Base-by-base conservation (phyloP, 2,329 filamentous ascomycete genomes). In the Graphiopsis chlorocephala region DNA sequence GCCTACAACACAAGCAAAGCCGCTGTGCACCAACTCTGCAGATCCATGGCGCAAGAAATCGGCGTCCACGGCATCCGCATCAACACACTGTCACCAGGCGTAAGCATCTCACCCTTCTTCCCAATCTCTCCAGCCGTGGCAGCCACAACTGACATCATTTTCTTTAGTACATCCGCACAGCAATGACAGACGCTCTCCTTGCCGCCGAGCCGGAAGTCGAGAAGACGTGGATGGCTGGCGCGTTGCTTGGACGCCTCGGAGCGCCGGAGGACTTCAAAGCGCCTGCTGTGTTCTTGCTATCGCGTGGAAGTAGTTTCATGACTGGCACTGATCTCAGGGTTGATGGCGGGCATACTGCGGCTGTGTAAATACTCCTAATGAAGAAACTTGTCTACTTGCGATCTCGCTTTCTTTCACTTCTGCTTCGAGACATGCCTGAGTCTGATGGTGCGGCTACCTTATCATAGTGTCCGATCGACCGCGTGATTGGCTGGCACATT, bases 281-380 rank as follows among this genome's bases (percentile, higher is more conserved):
- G 4, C 87, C 88, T 1, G 88, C 87, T 4, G 84, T 88, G 10
- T 90, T 89, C 72, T 79, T 89, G 68, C 78, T 89, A 14, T 87
- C 85, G 70, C 86, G 89, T 70, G 87, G 87, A 3, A 88, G 86
- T 73, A 85, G 84, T 66, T 90, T 88, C 72, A 89, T 90, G 86
- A 90, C 88, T 0, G 88, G 86, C 0, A 83, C 85, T 29, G 88
- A 90, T 69, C 73, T 92, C 72, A 79, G 89, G 33, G 88, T 92
- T 57, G 90, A 92, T 72, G 89, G 90, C 8, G 90, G 90, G 0
- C 89, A 92, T 45, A 62, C 60, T 55, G 60, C 60, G 1, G 60
- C 60, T 15, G 60, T 62, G 14, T 61, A 38, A 12, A 25, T 28
- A 25, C 14, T 26, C 11, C 1, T 35, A 35, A 33, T 53, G 4